Evolutionary conservation across 805 yeast species (phyloP).

Genomic region (Barnettozyma sp.): DNA sequence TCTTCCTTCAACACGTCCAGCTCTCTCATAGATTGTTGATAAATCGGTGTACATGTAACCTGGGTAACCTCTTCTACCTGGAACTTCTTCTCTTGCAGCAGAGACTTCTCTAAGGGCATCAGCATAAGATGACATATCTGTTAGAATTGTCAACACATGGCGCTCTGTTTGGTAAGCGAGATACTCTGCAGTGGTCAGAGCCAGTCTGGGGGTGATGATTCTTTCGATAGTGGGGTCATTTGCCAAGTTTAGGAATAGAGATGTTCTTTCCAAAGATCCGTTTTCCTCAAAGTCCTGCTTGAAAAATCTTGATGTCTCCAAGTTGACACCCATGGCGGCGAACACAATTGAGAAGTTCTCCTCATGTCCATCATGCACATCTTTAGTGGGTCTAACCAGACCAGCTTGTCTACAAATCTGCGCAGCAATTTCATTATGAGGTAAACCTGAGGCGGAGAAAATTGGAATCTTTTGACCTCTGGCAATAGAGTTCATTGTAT

Average conservation of each 20-base stretch:
- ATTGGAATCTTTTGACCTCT: slow-evolving; percentile 99
- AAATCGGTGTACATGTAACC: slow-evolving; percentile 99
- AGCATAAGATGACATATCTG: slow-evolving; percentile 99
- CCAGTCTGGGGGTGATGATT: slow-evolving; percentile 98
- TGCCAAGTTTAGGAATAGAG: slow-evolving; percentile 93
- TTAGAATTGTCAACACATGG: slow-evolving; percentile 94
- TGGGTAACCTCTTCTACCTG: slow-evolving; percentile 99
- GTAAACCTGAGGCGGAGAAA: slow-evolving; percentile 98
- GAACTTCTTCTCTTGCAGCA: slow-evolving; percentile 99
- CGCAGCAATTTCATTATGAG: slow-evolving; percentile 99
- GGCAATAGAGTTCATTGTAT: slow-evolving; percentile 99
- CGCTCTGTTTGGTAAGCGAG: slow-evolving; percentile 98
- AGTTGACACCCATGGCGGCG: slow-evolving; percentile 99
- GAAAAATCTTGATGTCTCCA: slow-evolving; percentile 97
- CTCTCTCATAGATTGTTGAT: slow-evolving; percentile 98
- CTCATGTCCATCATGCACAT: slow-evolving; percentile 99
- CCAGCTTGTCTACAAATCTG: slow-evolving; percentile 99
- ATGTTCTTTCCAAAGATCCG: slow-evolving; percentile 96
- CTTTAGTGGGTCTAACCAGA: slow-evolving; percentile 97
- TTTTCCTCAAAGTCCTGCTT: slow-evolving; percentile 99
- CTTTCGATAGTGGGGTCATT: slow-evolving; percentile 99
- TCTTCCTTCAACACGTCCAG: slow-evolving; percentile 99
- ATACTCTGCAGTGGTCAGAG: slow-evolving; percentile 96
- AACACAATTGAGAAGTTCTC: slow-evolving; percentile 98
- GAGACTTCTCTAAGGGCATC: slow-evolving; percentile 99